Conservation (phyloP, 2,329 filamentous ascomycete genomes). For the Diaporthe nobilis region DNA sequence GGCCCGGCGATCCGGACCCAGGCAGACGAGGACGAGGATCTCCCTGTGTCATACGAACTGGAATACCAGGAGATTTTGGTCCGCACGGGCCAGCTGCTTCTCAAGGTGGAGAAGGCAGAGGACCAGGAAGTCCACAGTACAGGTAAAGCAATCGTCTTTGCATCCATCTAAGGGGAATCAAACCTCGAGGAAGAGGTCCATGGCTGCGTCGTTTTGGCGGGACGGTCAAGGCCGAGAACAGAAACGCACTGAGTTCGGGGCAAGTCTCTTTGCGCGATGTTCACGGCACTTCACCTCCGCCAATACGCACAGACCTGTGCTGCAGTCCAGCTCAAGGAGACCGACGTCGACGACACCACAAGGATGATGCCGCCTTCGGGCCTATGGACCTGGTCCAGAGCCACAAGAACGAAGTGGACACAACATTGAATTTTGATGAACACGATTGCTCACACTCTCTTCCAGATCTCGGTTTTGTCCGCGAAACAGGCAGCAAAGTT, state of each 20-base stretch:
- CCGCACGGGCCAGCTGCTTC: conserved; percentile 72
- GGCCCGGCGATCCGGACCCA: conserved; percentile 38
- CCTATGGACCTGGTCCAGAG: conserved; percentile 2
- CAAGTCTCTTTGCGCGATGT: conserved; percentile 36
- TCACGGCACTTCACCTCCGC: conserved; percentile 23
- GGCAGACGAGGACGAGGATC: conserved; percentile 66
- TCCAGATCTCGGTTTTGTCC: conserved; percentile 40
- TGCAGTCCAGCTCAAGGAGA: conserved; percentile 36
- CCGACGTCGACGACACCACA: conserved; percentile 41
- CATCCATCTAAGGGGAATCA: conserved; percentile 54
- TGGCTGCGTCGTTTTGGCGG: conserved; percentile 5
- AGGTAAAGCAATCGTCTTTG: conserved; percentile 78
- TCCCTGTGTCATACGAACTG: conserved; percentile 78
- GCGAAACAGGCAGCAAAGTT: conserved; percentile 39
- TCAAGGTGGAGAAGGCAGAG: conserved; percentile 76
- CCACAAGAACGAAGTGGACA: neutral
- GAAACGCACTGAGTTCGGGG: conserved; percentile 39
- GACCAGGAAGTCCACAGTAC: conserved; percentile 70
- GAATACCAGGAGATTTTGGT: conserved; percentile 81
- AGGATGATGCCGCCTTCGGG: conserved; percentile 41
- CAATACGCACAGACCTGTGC: conserved; percentile 17
- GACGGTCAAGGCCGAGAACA: conserved; percentile 6
- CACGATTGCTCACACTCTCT: conserved; percentile 37
- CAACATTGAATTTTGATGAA: neutral
- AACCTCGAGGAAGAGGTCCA: conserved; percentile 36